phyloP scores from a whole-genome alignment of 257 asterid genomes.

The Penstemon barbatus region DNA sequence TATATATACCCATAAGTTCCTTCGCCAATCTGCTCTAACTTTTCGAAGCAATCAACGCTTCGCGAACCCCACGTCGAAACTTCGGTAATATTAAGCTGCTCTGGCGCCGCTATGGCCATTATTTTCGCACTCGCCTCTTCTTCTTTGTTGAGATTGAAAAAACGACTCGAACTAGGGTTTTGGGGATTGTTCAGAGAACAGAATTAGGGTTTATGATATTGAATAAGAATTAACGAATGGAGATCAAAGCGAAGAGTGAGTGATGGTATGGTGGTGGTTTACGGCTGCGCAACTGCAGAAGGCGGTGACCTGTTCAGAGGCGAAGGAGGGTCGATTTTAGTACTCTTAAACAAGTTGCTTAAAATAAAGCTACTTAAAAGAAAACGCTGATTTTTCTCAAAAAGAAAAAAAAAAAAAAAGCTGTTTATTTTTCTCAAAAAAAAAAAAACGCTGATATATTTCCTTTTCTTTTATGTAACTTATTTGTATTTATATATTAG shows the following conservation, averaged over 20 bases:
- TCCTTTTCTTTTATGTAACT: too few species aligned
- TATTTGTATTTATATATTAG: too few species aligned
- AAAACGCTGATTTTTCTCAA: too few species aligned
- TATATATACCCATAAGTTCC: slow-evolving; percentile 80
- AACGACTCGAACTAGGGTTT: slow-evolving; percentile 14
- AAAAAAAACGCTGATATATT: too few species aligned
- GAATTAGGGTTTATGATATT: slow-evolving; percentile 34
- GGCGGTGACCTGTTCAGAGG: slow-evolving; percentile 14
- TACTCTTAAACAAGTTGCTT: slow-evolving; percentile 8
- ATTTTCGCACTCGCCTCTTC: slow-evolving; percentile 2
- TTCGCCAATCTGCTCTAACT: slow-evolving; percentile 93
- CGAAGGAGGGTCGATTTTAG: not conserved
- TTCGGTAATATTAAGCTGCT: slow-evolving; percentile 67
- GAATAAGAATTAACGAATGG: not conserved
- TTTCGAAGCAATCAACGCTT: slow-evolving; percentile 87
- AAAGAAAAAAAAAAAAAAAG: too few species aligned
- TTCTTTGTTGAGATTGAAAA: slow-evolving; percentile 2
- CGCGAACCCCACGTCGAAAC: slow-evolving; percentile 82
- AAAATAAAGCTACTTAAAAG: not conserved
- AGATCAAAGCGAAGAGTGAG: not conserved
- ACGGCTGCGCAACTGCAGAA: slow-evolving; percentile 21
- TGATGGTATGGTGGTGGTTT: slow-evolving; percentile 18
- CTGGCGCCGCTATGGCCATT: slow-evolving; percentile 80
- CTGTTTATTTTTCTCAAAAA: too few species aligned
- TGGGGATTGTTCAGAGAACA: not conserved